Evolutionary conservation across 257 asterid genomes (phyloP).

Genomic region (Asclepias syriaca): DNA sequence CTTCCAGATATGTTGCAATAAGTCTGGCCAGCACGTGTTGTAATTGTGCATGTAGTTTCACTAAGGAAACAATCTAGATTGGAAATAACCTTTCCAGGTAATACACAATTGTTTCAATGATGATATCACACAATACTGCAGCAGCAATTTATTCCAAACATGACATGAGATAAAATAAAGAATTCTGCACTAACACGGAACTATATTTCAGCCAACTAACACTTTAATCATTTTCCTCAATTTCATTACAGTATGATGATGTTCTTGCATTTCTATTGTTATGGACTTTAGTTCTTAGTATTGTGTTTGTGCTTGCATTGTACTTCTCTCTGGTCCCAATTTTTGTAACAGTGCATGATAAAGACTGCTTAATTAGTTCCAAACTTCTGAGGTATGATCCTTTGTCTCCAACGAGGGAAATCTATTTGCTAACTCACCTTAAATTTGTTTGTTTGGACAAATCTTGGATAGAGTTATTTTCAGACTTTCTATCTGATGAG

Average conservation of each 20-base stretch:
- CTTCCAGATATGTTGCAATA: neutral
- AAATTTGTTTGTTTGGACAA: neutral
- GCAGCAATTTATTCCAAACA: neutral
- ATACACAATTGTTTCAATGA: neutral
- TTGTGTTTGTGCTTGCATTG: neutral
- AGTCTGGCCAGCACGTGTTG: neutral
- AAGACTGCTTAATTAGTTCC: neutral
- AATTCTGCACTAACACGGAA: neutral
- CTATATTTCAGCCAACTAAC: neutral
- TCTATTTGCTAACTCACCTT: neutral
- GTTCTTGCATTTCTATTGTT: neutral
- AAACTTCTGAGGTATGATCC: neutral
- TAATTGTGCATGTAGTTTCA: neutral
- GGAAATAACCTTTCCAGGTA: neutral
- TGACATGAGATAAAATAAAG: neutral
- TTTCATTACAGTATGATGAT: neutral
- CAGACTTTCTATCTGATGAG: neutral
- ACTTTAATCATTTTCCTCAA: neutral
- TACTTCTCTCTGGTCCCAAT: neutral
- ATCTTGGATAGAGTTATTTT: neutral
- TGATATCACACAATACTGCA: neutral
- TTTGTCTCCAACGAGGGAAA: neutral
- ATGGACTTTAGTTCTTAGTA: neutral
- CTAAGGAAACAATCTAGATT: neutral
- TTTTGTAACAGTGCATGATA: neutral